Evolutionary conservation across 805 yeast species (phyloP), one percentile per base, ranked within the genome.

Genomic region (Ogataea glucozyma): DNA sequence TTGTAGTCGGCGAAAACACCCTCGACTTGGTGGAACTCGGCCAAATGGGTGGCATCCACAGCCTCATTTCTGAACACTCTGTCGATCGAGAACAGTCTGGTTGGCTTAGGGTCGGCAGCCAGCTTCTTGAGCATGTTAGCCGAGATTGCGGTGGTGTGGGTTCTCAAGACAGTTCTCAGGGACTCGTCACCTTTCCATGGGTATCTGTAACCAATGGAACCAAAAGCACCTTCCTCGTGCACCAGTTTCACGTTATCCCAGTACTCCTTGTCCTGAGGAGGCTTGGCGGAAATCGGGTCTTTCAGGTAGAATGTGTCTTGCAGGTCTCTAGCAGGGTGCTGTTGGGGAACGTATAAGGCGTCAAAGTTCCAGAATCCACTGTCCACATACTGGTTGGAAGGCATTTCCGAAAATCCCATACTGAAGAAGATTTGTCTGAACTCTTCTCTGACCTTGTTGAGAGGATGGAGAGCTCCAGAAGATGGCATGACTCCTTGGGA

Each of bases 51-150:
- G 40, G 98, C 98, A 66, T 93, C 99, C 40, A 93, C 99, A 21
- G 99, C 98, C 73, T 93, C 99, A 66, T 93, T 93, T 74, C 99
- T 88, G 87, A 93, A 93, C 47, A 93, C 99, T 64, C 97, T 82
- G 68, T 93, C 99, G 59, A 93, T 95, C 37, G 96, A 87, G 74
- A 93, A 93, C 63, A 88, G 76, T 71, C 98, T 81, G 7, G 85
- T 77, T 46, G 98, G 97, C 59, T 80, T 81, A 48, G 96, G 96
- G 66, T 88, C 84, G 50, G 78, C 70, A 41, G 98, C 97, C 54
- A 93, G 76, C 60, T 87, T 65, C 64, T 93, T 86, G 60, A 93
- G 78, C 88, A 93, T 83, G 35, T 78, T 76, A 6, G 97, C 78
- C 3, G 97, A 89, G 44, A 91, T 85, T 23, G 99, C 95, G 20